Conservation (phyloP, 352 stramenopile genomes). For the Phytophthora litchii region DNA sequence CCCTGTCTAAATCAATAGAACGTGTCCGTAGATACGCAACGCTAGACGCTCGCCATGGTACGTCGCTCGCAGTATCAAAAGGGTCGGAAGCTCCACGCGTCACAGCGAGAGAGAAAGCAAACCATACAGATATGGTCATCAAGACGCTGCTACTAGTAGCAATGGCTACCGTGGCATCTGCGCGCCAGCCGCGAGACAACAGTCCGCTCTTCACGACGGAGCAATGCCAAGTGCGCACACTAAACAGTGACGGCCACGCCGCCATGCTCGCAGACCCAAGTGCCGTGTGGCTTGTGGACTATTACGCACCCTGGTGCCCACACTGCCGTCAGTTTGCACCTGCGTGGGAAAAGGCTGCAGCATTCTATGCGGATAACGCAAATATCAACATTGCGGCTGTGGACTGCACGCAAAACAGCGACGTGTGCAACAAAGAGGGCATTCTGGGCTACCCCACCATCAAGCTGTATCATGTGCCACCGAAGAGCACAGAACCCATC, state of each 20-base stretch:
- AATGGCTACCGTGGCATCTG: conserved; percentile 2
- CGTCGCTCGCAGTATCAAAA: conserved; percentile 7
- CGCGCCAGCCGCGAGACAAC: conserved; percentile 36
- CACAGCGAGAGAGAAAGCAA: neutral
- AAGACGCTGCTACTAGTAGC: conserved; percentile 26
- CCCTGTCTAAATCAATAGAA: conserved; percentile 3
- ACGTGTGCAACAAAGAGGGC: conserved; percentile 61
- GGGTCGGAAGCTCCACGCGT: conserved; percentile 24
- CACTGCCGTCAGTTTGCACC: conserved; percentile 80
- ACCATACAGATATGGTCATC: conserved; percentile 14
- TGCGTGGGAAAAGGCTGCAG: conserved; percentile 67
- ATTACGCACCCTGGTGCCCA: conserved; percentile 84
- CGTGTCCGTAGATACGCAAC: conserved; percentile 16
- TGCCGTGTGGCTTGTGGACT: conserved; percentile 79
- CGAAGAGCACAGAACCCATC: conserved; percentile 27
- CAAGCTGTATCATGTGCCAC: conserved; percentile 73
- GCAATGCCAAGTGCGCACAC: conserved; percentile 50
- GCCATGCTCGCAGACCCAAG: conserved; percentile 46
- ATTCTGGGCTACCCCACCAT: conserved; percentile 71
- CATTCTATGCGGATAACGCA: conserved; percentile 64
- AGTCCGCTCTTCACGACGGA: conserved; percentile 67
- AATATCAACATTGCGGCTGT: conserved; percentile 68
- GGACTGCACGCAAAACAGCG: conserved; percentile 72
- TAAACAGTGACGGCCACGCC: conserved; percentile 43
- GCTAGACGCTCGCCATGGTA: conserved; percentile 13